Base-by-base conservation (phyloP, 768 basidiomycete genomes). In the Amanita thiersii region DNA sequence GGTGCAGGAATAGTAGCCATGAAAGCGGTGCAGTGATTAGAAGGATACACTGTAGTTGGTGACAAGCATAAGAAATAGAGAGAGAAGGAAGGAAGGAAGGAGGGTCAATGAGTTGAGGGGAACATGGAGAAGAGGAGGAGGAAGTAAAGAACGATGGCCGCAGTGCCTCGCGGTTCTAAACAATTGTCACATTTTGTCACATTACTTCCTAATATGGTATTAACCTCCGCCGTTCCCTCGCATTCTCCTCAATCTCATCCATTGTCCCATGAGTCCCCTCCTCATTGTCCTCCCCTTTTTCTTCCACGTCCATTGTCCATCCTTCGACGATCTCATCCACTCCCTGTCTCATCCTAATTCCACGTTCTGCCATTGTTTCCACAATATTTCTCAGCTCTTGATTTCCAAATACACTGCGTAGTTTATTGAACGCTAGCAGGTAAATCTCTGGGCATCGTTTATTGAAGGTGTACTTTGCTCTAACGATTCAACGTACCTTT, bases 341-440 rank as follows among this genome's bases (percentile, higher is more conserved):
- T 0, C 73, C 79, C 37, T 60, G 56, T 32, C 80, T 68, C 55
- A 84, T 60, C 34, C 87, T 72, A 17, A 90, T 51, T 3, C 79
- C 81, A 28, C 83, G 63, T 55, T 89, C 87, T 4, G 70, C 80
- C 87, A 90, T 90, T 3, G 73, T 73, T 43, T 86, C 84, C 36
- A 68, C 79, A 40, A 82, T 69, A 15, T 54, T 66, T 38, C 68
- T 68, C 48, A 90, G 63, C 56, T 90, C 86, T 11, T 62, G 59
- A 12, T 59, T 49, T 36, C 61, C 69, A 57, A 89, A 89, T 37
- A 72, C 78, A 2, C 63, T 55, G 20, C 86, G 73, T 42, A 90
- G 64, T 2, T 76, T 71, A 40, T 79, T 77, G 60, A 88, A 90
- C 12, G 86, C 87, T 34, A 86, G 50, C 47, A 90, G 61, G 68